These are phyloP conservation scores for Osmanthus fragrans DNA, from an alignment of 257 asterid species.

Conservation along the genomic window DNA sequence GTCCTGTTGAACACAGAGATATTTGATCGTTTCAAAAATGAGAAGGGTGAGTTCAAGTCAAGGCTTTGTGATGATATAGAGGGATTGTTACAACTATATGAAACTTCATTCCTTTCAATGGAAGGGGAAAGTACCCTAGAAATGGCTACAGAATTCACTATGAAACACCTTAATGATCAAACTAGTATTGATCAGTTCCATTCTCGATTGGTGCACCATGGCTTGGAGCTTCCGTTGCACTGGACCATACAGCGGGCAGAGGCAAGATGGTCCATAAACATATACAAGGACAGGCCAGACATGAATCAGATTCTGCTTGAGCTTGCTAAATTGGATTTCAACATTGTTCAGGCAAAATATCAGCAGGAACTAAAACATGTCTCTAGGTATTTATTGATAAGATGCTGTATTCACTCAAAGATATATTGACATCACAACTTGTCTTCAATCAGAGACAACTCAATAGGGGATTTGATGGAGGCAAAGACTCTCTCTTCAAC, in stretches of 20 bases:
- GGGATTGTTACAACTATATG: constrained; percentile 47
- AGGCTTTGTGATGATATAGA: constrained; percentile 24
- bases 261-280: background rate
- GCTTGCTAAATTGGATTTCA: constrained; percentile 21
- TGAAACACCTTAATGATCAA: background rate
- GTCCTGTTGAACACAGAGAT: constrained; percentile 30
- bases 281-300: background rate
- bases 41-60: constrained; percentile 27
- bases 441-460: background rate
- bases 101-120: constrained; percentile 44
- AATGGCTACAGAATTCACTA: constrained; percentile 33
- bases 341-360: constrained; percentile 18
- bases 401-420: no score
- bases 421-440: no score
- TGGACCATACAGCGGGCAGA: constrained; percentile 8
- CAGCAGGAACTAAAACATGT: constrained; percentile 16
- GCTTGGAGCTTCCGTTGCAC: constrained; percentile 19
- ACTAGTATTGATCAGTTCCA: background rate
- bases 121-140: constrained; percentile 43
- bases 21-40: constrained; percentile 35
- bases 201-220: constrained; percentile 1
- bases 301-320: background rate
- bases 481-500: no score
- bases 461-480: background rate
- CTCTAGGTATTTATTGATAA: constrained; percentile 10